phyloP scores from a whole-genome alignment of 192 early-diverging fungal genomes.

The Ramicandelaber brevisporus region DNA sequence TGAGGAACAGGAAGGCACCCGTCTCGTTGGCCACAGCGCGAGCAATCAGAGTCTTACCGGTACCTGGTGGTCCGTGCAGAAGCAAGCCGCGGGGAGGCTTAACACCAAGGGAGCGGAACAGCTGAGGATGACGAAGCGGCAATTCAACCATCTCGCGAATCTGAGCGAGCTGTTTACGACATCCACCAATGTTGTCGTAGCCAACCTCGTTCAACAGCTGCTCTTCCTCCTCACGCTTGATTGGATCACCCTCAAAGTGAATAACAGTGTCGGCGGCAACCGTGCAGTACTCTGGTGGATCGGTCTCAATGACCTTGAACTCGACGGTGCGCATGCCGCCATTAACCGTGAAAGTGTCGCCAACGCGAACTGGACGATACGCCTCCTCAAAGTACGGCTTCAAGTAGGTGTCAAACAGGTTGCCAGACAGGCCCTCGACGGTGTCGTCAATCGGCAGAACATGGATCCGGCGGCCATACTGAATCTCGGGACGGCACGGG shows the following conservation, averaged over 20 bases:
- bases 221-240: conserved; percentile 98
- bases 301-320: conserved; percentile 93
- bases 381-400: conserved; percentile 98
- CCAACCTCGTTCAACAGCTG: conserved; percentile 75
- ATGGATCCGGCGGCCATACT: conserved; percentile 90
- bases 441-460: conserved; percentile 95
- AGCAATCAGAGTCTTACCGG: conserved; percentile 96
- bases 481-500: conserved; percentile 76
- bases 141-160: conserved; percentile 96
- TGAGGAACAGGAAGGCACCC: conserved; percentile 97
- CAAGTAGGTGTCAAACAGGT: conserved; percentile 90
- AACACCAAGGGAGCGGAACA: conserved; percentile 97
- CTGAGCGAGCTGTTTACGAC: conserved; percentile 96
- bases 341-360: conserved; percentile 80
- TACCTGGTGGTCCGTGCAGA: conserved; percentile 96
- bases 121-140: conserved; percentile 90
- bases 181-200: conserved; percentile 97
- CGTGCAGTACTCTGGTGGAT: conserved; percentile 90
- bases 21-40: conserved; percentile 98
- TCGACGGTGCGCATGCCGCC: conserved; percentile 95
- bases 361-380: conserved; percentile 86
- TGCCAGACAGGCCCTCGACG: conserved; percentile 89
- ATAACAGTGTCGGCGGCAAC: conserved; percentile 96
- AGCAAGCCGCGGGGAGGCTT: conserved; percentile 96
- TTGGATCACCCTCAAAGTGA: conserved; percentile 94